A percentile compares a stretch with the other conserved stretches of the same genome.
Evolutionary conservation across 2,329 filamentous ascomycete species (phyloP).

Genomic region (Macrophomina tecta): DNA sequence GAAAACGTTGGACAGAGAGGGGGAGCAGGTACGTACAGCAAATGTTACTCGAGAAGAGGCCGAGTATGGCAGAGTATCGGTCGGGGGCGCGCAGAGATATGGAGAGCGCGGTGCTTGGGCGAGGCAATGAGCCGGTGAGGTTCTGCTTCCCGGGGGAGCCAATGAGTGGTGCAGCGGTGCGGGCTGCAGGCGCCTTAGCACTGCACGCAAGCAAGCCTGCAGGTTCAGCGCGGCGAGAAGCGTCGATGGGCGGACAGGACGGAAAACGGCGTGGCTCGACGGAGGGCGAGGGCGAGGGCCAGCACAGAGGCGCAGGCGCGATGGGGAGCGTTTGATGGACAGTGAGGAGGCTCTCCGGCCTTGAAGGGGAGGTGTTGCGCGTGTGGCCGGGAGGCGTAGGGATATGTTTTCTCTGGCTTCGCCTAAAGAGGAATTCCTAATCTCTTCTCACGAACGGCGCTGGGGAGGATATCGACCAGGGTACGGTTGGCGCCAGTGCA

Average conservation of each 20-base stretch:
- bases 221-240: constrained; percentile 24
- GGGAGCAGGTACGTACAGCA: constrained; percentile 24
- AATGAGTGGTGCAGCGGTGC: constrained; percentile 26
- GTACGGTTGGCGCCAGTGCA: constrained; percentile 23
- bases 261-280: constrained; percentile 10
- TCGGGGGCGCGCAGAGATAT: constrained; percentile 17
- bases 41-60: constrained; percentile 25
- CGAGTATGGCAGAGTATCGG: constrained; percentile 15
- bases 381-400: constrained; percentile 22
- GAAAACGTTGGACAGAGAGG: constrained; percentile 9
- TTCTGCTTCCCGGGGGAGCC: constrained; percentile 22
- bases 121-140: constrained; percentile 25
- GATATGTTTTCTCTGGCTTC: constrained; percentile 27
- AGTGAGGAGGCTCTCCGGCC: constrained; percentile 23
- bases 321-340: constrained; percentile 12
- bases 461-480: constrained; percentile 14
- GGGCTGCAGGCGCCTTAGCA: constrained; percentile 26
- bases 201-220: constrained; percentile 20
- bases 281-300: constrained; percentile 1
- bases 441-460: constrained; percentile 26
- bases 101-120: constrained; percentile 15
- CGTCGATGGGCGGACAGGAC: constrained; percentile 21
- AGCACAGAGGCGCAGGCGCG: constrained; percentile 14
- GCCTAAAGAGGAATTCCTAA: constrained; percentile 24
- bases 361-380: constrained; percentile 23